These are phyloP conservation scores for Kluyveromyces sp. DNA, from an alignment of 1,139 yeast species.

Conservation along the genomic window DNA sequence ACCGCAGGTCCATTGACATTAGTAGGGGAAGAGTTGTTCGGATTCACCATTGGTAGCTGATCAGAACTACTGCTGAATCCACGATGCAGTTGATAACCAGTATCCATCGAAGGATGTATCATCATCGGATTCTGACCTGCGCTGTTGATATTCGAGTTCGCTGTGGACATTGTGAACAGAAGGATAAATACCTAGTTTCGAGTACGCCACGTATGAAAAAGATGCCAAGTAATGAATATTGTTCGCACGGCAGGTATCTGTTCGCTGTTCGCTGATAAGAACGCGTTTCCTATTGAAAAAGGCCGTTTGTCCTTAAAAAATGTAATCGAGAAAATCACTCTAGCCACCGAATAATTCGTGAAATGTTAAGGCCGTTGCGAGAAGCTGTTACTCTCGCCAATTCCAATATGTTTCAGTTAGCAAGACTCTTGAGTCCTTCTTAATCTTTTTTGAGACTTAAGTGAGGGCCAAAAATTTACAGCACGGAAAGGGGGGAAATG, in stretches of 20 bases:
- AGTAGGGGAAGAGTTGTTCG: slow-evolving; percentile 13
- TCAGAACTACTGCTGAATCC: slow-evolving; percentile 19
- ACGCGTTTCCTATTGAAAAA: too few relatives aligned
- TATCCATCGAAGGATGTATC: slow-evolving; percentile 16
- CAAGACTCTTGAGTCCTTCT: too few relatives aligned
- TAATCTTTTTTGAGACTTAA: too few relatives aligned
- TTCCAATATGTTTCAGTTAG: too few relatives aligned
- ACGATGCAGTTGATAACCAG: slow-evolving; percentile 18
- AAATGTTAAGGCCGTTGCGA: too few relatives aligned
- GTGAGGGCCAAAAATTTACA: too few relatives aligned
- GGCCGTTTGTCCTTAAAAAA: neutral
- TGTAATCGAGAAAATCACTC: neutral
- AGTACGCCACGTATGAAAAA: neutral
- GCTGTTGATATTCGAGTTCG: slow-evolving; percentile 8
- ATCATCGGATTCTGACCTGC: slow-evolving; percentile 2
- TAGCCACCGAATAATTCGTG: neutral
- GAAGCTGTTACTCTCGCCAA: too few relatives aligned
- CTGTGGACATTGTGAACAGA: slow-evolving; percentile 10
- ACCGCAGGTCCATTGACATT: slow-evolving; percentile 8
- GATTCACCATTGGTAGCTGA: slow-evolving; percentile 11
- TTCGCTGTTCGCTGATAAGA: neutral
- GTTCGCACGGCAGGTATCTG: neutral
- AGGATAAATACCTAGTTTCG: too few relatives aligned
- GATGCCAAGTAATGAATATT: neutral
- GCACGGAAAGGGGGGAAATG: too few relatives aligned